phyloP scores from a whole-genome alignment of 73 alveolate species.

The Vitrella brassicaformis region DNA sequence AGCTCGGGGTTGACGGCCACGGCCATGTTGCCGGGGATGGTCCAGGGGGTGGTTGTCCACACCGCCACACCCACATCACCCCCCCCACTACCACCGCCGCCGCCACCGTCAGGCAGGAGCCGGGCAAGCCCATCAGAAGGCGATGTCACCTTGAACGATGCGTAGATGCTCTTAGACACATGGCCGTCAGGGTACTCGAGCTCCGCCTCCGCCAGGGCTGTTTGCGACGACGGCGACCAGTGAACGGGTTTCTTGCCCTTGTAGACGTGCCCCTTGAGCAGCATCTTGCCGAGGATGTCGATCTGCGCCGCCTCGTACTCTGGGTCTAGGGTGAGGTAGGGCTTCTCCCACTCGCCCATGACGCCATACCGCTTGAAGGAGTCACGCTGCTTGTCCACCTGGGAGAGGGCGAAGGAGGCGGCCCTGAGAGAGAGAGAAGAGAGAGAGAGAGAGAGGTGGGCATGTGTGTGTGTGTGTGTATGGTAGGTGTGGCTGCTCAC shows the following conservation, averaged over 20 bases:
- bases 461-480: too few relatives aligned
- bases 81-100: too few relatives aligned
- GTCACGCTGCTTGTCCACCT: conserved; percentile 17
- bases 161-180: conserved; percentile 20
- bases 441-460: too few relatives aligned
- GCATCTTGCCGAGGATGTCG: conserved; percentile 5
- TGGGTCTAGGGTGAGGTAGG: conserved; percentile 24
- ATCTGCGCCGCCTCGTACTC: conserved; percentile 35
- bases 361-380: conserved; percentile 24
- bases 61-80: conserved; percentile 34
- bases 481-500: too few relatives aligned
- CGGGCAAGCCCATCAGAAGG: neutral
- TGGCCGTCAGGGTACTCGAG: conserved; percentile 33
- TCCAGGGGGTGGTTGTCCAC: conserved; percentile 75
- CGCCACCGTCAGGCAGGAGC: too few relatives aligned
- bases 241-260: conserved; percentile 30
- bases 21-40: conserved; percentile 54
- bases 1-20: conserved; percentile 53
- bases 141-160: conserved; percentile 20
- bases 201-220: conserved; percentile 34
- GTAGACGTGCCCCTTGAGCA: conserved; percentile 23
- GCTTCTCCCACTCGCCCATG: conserved; percentile 22
- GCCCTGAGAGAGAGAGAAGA: too few relatives aligned
- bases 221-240: conserved; percentile 36
- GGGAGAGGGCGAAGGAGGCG: conserved; percentile 11